Evolutionary conservation across 371 early-diverging fungal species (phyloP), one percentile per base, ranked within the genome.

Genomic region (Massospora cicadina): DNA sequence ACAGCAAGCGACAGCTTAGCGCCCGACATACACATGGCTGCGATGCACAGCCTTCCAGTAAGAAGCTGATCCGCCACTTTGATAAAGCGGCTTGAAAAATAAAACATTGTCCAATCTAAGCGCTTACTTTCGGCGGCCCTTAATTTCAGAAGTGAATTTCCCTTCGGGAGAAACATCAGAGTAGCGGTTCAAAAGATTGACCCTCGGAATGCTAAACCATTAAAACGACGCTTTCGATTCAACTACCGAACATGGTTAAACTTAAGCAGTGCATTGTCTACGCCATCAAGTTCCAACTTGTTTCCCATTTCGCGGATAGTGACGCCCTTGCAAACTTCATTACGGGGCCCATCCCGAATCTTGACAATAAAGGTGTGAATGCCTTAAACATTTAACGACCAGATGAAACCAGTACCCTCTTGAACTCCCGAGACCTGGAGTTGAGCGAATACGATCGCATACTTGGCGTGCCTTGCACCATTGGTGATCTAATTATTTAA

Each of bases 21-120:
- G 27, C 81, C 82, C 31, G 82, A 82, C 43, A 78, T 58, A 67
- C 76, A 74, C 74, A 85, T 77, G 25, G 80, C 67, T 3, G 87
- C 82, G 63, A 86, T 83, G 24, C 83, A 82, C 26, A 87, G 71
- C 60, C 86, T 76, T 12, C 86, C 86, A 2, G 79, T 75, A 30
- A 87, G 71, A 54, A 87, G 71, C 65, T 86, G 88, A 71, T 85
- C 84, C 24, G 86, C 86, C 24, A 87, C 86, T 60, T 72, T 79
- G 27, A 86, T 69, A 74, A 86, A 87, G 28, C 86, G 80, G 29
- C 75, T 74, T 43, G n/a, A 67, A 55, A 2, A 27, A 43, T 1
- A 64, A 62, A 5, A 31, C 21, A 53, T 53, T 33, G 65, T 65
- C 12, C 27, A 13, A 32, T 56, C 10, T 27, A 13, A 55, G 23